Percentiles rank a stretch among this genome's conserved stretches.
Conservation (phyloP, 1,139 yeast species). For the Zygosaccharomyces sapae region DNA sequence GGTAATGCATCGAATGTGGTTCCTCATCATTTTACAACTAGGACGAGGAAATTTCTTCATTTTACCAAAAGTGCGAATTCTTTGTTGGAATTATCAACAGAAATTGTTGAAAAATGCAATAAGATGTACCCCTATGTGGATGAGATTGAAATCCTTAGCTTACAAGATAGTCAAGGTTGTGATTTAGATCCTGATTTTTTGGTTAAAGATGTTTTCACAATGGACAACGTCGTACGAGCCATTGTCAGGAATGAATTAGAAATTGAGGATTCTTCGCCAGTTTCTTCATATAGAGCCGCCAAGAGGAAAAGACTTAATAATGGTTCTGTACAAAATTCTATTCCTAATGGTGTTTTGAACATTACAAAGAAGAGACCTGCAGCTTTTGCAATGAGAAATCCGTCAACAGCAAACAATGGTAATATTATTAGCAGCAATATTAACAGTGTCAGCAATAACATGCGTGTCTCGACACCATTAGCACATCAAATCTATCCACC, state of each 20-base stretch:
- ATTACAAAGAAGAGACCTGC: conserved; percentile 33
- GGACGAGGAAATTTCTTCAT: conserved; percentile 53
- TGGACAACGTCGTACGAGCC: conserved; percentile 52
- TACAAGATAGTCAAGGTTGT: conserved; percentile 62
- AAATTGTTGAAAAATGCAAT: conserved; percentile 47
- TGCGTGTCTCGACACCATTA: conserved; percentile 38
- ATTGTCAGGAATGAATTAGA: conserved; percentile 43
- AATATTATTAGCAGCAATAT: background rate
- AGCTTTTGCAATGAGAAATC: conserved; percentile 16
- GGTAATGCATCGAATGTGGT: conserved; percentile 11
- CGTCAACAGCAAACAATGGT: conserved; percentile 5
- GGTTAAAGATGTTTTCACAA: conserved; percentile 56
- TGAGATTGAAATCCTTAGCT: conserved; percentile 47
- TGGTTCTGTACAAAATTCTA: conserved; percentile 13
- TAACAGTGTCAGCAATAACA: conserved; percentile 14
- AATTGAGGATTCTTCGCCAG: conserved; percentile 17
- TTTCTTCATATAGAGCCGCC: conserved; percentile 16
- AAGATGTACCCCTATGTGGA: conserved; percentile 56
- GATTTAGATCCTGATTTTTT: conserved; percentile 72
- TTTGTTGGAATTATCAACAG: conserved; percentile 45
- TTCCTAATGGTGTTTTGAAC: conserved; percentile 23
- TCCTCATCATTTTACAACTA: conserved; percentile 20
- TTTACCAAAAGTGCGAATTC: conserved; percentile 47
- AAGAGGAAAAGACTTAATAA: conserved; percentile 22
- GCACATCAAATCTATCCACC: conserved; percentile 39